phyloP scores from a whole-genome alignment of 257 asterid species.

The Solanum neorickii region DNA sequence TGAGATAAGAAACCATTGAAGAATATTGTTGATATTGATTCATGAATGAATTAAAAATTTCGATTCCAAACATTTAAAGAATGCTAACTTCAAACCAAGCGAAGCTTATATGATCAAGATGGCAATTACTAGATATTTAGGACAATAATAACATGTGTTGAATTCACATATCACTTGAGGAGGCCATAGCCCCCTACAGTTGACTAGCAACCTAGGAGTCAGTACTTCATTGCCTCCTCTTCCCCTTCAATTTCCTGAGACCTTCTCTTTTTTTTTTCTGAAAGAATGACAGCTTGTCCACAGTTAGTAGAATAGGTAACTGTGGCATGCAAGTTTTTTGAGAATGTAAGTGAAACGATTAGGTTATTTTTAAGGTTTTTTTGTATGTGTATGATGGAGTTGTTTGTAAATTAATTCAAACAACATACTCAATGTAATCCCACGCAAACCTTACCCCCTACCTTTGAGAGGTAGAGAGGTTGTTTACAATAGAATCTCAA shows the following conservation, averaged over 20 bases:
- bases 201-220: background rate
- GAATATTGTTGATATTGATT: background rate
- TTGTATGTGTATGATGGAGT: background rate
- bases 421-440: background rate
- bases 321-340: background rate
- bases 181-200: background rate
- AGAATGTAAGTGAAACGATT: background rate
- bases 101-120: background rate
- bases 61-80: background rate
- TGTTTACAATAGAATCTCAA: background rate
- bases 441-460: background rate
- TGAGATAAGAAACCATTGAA: background rate
- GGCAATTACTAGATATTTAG: background rate
- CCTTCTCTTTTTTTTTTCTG: background rate
- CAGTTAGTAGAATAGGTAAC: background rate
- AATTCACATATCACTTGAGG: background rate
- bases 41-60: background rate
- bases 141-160: background rate
- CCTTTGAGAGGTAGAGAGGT: background rate
- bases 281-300: background rate
- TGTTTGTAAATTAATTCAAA: background rate
- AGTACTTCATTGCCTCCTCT: background rate
- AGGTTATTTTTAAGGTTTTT: background rate
- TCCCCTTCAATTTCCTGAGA: background rate
- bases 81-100: background rate